These are phyloP conservation scores for Neolentinus lepideus DNA, from an alignment of 1,284 basidiomycete species.

Conservation along the genomic window DNA sequence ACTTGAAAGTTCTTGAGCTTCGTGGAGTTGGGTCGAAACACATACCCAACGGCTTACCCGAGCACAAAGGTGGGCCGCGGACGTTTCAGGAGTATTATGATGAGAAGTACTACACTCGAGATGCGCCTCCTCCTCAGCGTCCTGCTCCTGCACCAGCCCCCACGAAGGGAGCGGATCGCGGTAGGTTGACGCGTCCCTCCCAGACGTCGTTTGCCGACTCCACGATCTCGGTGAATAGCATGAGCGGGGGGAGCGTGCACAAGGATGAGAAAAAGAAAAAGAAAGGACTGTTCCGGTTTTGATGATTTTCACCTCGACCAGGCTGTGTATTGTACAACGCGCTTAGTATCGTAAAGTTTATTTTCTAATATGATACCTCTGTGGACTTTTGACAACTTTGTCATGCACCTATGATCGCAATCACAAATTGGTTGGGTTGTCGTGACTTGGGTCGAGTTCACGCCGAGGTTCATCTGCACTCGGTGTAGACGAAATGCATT, in stretches of 20 bases:
- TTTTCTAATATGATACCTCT: conserved; percentile 1
- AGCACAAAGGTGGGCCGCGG: conserved; percentile 38
- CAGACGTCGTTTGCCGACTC: conserved; percentile 41
- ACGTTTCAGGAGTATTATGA: conserved; percentile 71
- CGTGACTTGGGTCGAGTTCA: too few relatives aligned
- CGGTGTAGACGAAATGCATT: too few relatives aligned
- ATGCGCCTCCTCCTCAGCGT: conserved; percentile 44
- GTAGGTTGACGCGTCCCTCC: conserved; percentile 19
- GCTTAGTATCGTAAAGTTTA: conserved; percentile 1
- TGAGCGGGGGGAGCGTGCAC: conserved; percentile 25
- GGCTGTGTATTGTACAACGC: background rate
- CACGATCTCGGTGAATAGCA: conserved; percentile 35
- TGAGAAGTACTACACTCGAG: conserved; percentile 65
- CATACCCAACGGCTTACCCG: conserved; percentile 68
- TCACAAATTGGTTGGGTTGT: too few relatives aligned
- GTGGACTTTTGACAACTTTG: background rate
- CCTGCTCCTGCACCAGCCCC: conserved; percentile 25
- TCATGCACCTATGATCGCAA: too few relatives aligned
- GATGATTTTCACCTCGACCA: conserved; percentile 9
- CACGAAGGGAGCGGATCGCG: conserved; percentile 13
- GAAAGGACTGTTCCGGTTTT: conserved; percentile 73
- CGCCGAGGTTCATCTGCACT: too few relatives aligned
- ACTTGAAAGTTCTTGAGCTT: conserved; percentile 80
- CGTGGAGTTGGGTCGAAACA: conserved; percentile 67
- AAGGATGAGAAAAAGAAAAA: conserved; percentile 67